A percentile compares a stretch with the other conserved stretches of the same genome.
Evolutionary conservation across 805 yeast species (phyloP).

Genomic region (Metschnikowia cubensis): DNA sequence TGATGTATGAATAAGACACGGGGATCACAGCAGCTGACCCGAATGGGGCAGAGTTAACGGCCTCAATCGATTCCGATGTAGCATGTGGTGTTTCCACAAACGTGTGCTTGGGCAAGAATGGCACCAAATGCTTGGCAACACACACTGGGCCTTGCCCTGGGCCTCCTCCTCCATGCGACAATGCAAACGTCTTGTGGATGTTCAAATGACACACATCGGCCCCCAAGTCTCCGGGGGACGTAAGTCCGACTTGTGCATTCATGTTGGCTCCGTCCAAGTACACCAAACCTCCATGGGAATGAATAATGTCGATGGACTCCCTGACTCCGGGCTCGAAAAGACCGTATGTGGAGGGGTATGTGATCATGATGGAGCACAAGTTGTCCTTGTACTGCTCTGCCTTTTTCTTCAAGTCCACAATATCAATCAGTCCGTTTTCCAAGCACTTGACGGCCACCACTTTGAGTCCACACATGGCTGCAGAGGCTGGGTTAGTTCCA

Average conservation of each 20-base stretch:
- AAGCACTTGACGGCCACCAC: constrained; percentile 91
- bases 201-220: constrained; percentile 98
- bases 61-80: constrained; percentile 51
- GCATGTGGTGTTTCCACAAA: constrained; percentile 50
- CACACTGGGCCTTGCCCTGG: constrained; percentile 99
- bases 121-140: constrained; percentile 75
- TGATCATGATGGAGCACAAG: constrained; percentile 91
- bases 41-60: constrained; percentile 91
- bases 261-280: constrained; percentile 98
- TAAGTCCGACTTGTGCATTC: constrained; percentile 98
- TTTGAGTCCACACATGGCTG: constrained; percentile 93
- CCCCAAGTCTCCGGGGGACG: constrained; percentile 96
- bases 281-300: constrained; percentile 87
- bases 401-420: constrained; percentile 68
- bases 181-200: constrained; percentile 94
- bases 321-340: constrained; percentile 89
- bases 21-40: constrained; percentile 94
- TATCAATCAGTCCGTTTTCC: constrained; percentile 79
- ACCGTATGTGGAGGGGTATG: constrained; percentile 97
- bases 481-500: constrained; percentile 98
- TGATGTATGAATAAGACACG: constrained; percentile 91
- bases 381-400: constrained; percentile 64
- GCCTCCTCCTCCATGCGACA: constrained; percentile 99
- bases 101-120: constrained; percentile 79
- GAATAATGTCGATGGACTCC: constrained; percentile 81